Base-by-base conservation (phyloP, 768 basidiomycete genomes). In the Macrolepiota dolichaula region DNA sequence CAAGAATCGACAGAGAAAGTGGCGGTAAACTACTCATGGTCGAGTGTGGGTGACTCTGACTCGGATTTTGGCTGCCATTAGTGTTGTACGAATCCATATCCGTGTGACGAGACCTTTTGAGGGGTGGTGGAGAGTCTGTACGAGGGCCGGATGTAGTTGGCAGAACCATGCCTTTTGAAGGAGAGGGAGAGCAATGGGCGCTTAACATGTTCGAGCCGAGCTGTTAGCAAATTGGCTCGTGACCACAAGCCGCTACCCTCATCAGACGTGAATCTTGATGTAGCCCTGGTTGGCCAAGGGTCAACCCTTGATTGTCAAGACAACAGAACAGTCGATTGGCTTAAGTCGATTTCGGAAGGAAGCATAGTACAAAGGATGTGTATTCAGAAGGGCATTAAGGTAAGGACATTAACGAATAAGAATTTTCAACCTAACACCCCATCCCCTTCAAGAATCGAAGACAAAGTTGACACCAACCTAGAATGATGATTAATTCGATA, bases 1-100 rank as follows among this genome's bases (percentile, higher is more conserved):
- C 91, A 29, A 97, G 84, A 64, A 96, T 92, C 15, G 89, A 92
- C 44, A 88, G 78, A 1, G 89, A 89, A 42, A 91, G 82, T 3
- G 87, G 88, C 3, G 86, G 87, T 17, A 89, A 70, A 5, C 4
- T 56, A 37, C 55, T 24, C 13, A 50, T 50, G 42, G 15, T 38
- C 25, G 49, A 11, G 7, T 51, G 24, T 17, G 57, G 24, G 36
- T 56, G 55, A 46, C 47, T 27, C 3, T 27, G 57, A 40, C 13
- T 25, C 19, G 24, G 51, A 3, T 44, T 29, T 36, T 57, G 57
- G 25, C 24, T 55, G 5, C 59, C 59, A 17, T 61, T 61, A 19
- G 59, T 19, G 19, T 53, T 46, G 17, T 46, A 47, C 4, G 51
- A 47, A 36, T 61, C 59, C 59, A 61, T 61, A 17, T 38, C 44